Base-by-base conservation (phyloP, 768 basidiomycete genomes). In the Daedaleopsis sinensis region DNA sequence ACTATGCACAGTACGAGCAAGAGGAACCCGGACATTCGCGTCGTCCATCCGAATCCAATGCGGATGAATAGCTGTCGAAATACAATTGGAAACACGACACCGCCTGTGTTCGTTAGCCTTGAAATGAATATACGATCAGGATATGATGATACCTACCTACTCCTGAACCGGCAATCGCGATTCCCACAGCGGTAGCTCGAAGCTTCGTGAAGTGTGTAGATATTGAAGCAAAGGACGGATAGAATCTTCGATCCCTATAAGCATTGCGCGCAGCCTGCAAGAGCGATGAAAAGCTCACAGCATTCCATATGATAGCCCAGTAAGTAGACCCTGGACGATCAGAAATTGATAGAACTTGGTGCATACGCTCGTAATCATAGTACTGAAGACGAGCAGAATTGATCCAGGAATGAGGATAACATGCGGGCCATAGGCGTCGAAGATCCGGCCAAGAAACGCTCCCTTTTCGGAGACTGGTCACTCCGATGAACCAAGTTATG, bases 121-220 rank as follows among this genome's bases (percentile, higher is more conserved):
- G 32, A 52, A 18, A 9, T 2, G 39, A 7, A 18, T 2, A 18
- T 35, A 10, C 46, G 13, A 18, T 6, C 11, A 13, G 35, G 19
- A 5, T 38, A 24, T n/a, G 19, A 16, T 23, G 39, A 13, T 18
- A 19, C 67, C 8, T 6, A 61, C 62, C 65, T 21, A 61, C 43
- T 21, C 59, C 59, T 12, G 64, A 62, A 4, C 64, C 64, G 11
- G 64, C 53, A 19, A 65, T 59, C 16, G 57, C 60, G 57, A 93
- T 75, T 2, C 91, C 91, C 39, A 89, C 76, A 0, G 91, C 89
- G 2, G 90, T 86, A 3, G 87, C 88, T 15, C 90, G 82, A 63
- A 86, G 85, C 62, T 80, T 80, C 51, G 70, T 68, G 73, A 90
- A 93, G 70, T 86, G 80, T 1, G 86, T 90, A 0, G 88, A 82